Percentiles rank a stretch among this genome's conserved stretches.
Conservation (phyloP, 257 asterid genomes). For the Penstemon newberryi region DNA sequence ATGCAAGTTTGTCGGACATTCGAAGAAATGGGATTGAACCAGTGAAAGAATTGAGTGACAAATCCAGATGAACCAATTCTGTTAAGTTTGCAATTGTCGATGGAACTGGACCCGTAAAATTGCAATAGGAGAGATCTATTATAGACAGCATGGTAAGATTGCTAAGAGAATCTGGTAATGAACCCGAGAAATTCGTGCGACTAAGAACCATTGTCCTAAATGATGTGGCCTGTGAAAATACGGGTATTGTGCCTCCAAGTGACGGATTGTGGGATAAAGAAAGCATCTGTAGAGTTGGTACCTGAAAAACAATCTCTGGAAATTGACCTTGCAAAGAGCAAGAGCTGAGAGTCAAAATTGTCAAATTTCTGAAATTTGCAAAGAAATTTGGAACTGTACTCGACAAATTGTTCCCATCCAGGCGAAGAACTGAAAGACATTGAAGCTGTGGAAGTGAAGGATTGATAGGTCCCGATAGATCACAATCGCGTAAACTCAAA, state of each 20-base stretch:
- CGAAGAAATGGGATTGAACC: conserved; percentile 38
- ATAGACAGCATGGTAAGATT: conserved; percentile 34
- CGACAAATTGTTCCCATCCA: conserved; percentile 25
- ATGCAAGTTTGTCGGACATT: conserved; percentile 28
- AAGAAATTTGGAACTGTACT: conserved; percentile 25
- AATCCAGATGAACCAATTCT: conserved; percentile 33
- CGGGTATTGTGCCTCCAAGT: conserved; percentile 31
- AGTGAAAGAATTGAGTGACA: conserved; percentile 34
- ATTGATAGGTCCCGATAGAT: conserved; percentile 37
- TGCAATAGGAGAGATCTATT: conserved; percentile 30
- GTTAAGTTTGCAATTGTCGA: conserved; percentile 29
- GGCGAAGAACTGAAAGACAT: conserved; percentile 31
- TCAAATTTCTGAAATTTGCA: conserved; percentile 29
- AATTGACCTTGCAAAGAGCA: conserved; percentile 37
- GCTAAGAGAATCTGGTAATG: conserved; percentile 34
- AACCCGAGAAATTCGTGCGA: conserved; percentile 34
- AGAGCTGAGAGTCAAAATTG: conserved; percentile 15
- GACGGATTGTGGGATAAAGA: conserved; percentile 19
- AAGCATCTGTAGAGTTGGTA: conserved; percentile 29
- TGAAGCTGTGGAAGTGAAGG: conserved; percentile 25
- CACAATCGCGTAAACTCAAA: conserved; percentile 36
- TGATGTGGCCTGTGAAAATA: conserved; percentile 22
- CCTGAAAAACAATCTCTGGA: conserved; percentile 33
- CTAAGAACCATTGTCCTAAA: conserved; percentile 25
- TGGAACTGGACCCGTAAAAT: conserved; percentile 37